Base-by-base conservation (phyloP, 1,139 yeast genomes). In the Suhomyces bokatorum region DNA sequence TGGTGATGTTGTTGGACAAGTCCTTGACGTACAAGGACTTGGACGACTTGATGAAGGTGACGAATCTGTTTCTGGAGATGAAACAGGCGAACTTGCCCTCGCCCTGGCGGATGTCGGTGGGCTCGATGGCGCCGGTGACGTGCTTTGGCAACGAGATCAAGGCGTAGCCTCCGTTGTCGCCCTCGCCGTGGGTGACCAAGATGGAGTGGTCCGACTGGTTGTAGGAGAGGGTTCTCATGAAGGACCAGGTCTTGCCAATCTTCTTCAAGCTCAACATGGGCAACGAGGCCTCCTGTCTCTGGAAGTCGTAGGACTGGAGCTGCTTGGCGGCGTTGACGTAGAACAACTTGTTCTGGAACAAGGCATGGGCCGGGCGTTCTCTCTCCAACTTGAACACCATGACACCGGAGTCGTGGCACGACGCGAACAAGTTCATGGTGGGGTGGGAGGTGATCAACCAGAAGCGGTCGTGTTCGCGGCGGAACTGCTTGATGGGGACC, bases 341-440 rank as follows among this genome's bases (percentile, higher is more conserved):
- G 54, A 78, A 81, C 55, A 95, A 69, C 52, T 77, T 79, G 59
- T 81, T 80, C 62, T 87, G 95, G 69, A 81, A 81, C 34, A 85
- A 65, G 4, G 90, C 73, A 58, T 80, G 80, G 16, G 98, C 97
- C 17, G 99, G 99, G 65, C 99, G 83, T 75, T 95, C 99, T 62
- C 99, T 85, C 65, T 90, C 98, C 51, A 95, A 78, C 70, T 95
- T 95, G 79, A 95, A 95, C 44, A 95, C 96, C 96, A 93, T 91
- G 27, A 91, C 96, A 62, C 99, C 99, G 12, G 90, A 79, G 67
- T 95, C 99, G 67, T 93, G 98, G 60, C 97, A 95, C 32, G 97
- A 87, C 42, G 97, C 99, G 71, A 93, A 91, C 60, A 93, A 77
- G 64, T 93, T 93, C 66, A 91, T 85, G 40, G 78, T 74, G 47